Evolutionary conservation across 2,329 filamentous ascomycete genomes (phyloP).

Genomic region (Pestalotiopsis sp.): DNA sequence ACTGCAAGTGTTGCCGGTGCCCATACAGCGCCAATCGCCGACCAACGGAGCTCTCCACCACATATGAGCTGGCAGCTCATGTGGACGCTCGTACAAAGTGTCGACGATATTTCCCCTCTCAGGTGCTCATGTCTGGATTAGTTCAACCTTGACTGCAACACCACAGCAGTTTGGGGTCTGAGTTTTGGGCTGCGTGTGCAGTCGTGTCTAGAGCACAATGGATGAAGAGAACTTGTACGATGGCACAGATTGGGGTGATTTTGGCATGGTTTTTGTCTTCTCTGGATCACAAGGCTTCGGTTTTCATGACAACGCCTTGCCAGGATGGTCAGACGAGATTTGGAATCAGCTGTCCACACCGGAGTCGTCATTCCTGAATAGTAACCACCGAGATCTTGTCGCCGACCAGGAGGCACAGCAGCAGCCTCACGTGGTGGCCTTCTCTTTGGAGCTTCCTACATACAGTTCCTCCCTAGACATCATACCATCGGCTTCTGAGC

Average conservation of each 20-base stretch:
- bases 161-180: no score
- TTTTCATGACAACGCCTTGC: background rate
- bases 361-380: background rate
- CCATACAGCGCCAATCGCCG: no score
- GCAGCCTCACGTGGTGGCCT: background rate
- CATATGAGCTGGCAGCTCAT: no score
- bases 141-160: no score
- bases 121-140: no score
- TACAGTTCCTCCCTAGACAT: fast-evolving
- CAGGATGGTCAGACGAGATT: background rate
- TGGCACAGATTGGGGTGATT: background rate
- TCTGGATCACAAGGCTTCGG: fast-evolving
- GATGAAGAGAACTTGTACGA: background rate
- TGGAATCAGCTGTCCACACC: background rate
- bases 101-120: no score
- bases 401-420: background rate
- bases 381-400: background rate
- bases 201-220: background rate
- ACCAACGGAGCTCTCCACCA: no score
- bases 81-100: no score
- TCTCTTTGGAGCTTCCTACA: fast-evolving
- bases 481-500: background rate
- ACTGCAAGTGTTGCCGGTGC: no score
- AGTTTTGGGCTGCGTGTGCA: no score
- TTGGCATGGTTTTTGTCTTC: background rate